phyloP scores from a whole-genome alignment of 2,329 filamentous ascomycete genomes.

The Penicillium sp. region DNA sequence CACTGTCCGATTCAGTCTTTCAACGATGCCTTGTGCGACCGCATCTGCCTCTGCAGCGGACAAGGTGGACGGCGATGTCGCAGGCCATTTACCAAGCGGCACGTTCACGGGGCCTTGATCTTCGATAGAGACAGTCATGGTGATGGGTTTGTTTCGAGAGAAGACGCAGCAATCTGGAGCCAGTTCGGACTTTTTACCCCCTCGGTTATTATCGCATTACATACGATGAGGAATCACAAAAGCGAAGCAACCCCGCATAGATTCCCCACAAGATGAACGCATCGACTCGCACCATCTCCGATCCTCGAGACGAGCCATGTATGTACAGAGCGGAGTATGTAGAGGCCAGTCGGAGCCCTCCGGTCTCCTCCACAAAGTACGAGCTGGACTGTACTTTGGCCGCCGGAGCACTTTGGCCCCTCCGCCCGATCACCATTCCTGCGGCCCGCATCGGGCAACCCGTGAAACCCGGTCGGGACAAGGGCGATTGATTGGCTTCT shows the following conservation, averaged over 20 bases:
- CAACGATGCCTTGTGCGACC: constrained; percentile 44
- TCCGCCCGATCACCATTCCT: not conserved
- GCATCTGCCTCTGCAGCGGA: constrained; percentile 38
- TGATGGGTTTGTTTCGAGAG: not conserved
- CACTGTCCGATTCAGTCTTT: constrained; percentile 47
- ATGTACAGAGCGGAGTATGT: not conserved
- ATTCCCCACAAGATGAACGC: not conserved
- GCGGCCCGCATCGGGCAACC: not conserved
- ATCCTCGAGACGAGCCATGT: not conserved
- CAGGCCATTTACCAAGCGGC: constrained; percentile 50
- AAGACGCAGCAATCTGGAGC: not conserved
- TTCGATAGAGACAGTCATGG: constrained; percentile 1
- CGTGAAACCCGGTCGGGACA: not conserved
- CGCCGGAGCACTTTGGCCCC: not conserved
- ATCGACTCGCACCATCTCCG: not conserved
- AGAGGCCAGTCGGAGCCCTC: not conserved
- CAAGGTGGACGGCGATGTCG: constrained; percentile 35
- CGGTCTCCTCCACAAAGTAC: not conserved
- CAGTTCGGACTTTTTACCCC: not conserved
- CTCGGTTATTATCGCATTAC: not conserved
- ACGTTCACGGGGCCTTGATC: constrained; percentile 59
- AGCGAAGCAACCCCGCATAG: not conserved
- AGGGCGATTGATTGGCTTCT: not conserved
- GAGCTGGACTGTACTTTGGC: not conserved
- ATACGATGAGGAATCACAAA: not conserved